Evolutionary conservation across 352 stramenopile genomes (phyloP), one percentile per base, ranked within the genome.

Genomic region (Phytophthora boehmeriae): DNA sequence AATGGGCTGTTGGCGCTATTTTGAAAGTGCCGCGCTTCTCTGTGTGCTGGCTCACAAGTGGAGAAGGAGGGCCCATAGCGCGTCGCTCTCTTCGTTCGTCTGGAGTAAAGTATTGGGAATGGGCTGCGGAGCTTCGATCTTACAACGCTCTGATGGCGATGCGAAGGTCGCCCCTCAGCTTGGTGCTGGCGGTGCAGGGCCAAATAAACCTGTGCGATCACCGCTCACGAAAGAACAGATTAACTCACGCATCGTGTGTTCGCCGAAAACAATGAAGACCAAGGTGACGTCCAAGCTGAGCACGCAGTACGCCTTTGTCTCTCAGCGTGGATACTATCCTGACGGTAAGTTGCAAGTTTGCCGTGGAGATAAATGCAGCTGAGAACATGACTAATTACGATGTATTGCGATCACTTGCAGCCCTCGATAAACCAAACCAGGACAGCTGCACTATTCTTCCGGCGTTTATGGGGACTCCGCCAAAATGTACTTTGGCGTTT

Each of bases 381-480:
- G n/a, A 44, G 13, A 8, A 52, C 6, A 4, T 44, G 4, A 17
- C 3, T 30, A 30, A 8, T 30, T 41, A 16, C 3, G 2, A 13
- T 34, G 8, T 66, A 16, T 17, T 47, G 1, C 8, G 46, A 19
- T 54, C 2, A n/a, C 16, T 50, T 44, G 1, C 39, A 88, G 82
- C 95, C 38, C 76, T 96, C 3, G 81, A 98, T 76, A 99, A 99
- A 75, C 78, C 95, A 5, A 99, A 99, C 73, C 97, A 99, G 75
- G 97, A 99, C 76, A 81, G 83, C 20, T 99, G 95, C 74, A 87
- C 80, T 19, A 86, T 96, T 48, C 78, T 94, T 20, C 83, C 85
- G 19, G 78, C 77, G 28, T 96, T 96, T 68, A 90, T 81, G 47
- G 82, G 80, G 83, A 96, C 54, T 53, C 84, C 13, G 51, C 58